Percentiles rank a stretch among this genome's conserved stretches.
phyloP scores from a whole-genome alignment of 768 basidiomycete species.

The Termitomyces eurrhizus region DNA sequence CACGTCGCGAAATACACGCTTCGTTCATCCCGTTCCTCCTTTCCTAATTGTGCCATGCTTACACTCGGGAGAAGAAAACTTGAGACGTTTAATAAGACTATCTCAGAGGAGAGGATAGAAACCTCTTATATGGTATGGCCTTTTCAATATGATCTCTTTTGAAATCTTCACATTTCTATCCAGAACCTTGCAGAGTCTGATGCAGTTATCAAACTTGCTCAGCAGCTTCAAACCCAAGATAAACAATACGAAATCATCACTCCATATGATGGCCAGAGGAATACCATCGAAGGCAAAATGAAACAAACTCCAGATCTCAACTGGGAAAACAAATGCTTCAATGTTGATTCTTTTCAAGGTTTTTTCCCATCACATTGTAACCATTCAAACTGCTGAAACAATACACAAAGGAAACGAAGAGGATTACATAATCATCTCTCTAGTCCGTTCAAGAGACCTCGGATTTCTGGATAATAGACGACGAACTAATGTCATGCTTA shows the following conservation, averaged over 20 bases:
- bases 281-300: slow-evolving; percentile 52
- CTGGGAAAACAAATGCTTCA: slow-evolving; percentile 75
- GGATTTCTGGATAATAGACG: no score
- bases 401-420: slow-evolving; percentile 77
- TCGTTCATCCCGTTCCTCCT: no score
- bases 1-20: no score
- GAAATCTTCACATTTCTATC: slow-evolving; percentile 1
- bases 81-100: no score
- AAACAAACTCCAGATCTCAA: slow-evolving; percentile 40
- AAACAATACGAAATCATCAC: slow-evolving; percentile 67
- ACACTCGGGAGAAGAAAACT: no score
- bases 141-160: slow-evolving; percentile 5
- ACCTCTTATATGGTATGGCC: slow-evolving; percentile 33
- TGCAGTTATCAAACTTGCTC: slow-evolving; percentile 53
- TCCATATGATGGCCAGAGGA: slow-evolving; percentile 76
- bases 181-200: slow-evolving; percentile 62
- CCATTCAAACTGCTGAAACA: neutral
- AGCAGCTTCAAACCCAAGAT: slow-evolving; percentile 45
- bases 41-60: no score
- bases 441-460: no score
- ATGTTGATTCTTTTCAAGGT: slow-evolving; percentile 89
- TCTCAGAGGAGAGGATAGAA: slow-evolving; percentile 27
- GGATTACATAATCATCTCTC: no score
- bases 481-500: no score
- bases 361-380: slow-evolving; percentile 4